A percentile compares a stretch with the other conserved stretches of the same genome.
These are phyloP conservation scores for Sclerotiophoma versabilis DNA, from an alignment of 2,329 filamentous ascomycete genomes.

Conservation along the genomic window DNA sequence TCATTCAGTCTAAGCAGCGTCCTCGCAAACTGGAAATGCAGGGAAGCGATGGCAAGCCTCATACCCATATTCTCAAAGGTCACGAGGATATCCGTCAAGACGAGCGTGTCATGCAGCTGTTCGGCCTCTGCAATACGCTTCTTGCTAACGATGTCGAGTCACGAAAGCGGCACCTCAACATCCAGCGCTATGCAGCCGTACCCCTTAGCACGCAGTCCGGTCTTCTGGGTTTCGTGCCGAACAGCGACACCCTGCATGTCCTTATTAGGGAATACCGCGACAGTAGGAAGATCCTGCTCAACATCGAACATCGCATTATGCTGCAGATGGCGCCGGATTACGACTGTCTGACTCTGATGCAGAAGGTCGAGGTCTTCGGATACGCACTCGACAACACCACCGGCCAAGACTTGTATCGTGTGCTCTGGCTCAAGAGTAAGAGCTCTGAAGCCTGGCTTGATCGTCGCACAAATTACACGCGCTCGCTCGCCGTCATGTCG, in stretches of 20 bases:
- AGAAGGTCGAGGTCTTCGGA: conserved; percentile 99
- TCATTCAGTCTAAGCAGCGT: conserved; percentile 96
- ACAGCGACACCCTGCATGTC: conserved; percentile 96
- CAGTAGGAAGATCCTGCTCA: conserved; percentile 94
- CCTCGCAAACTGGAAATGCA: conserved; percentile 87
- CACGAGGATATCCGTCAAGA: conserved; percentile 99
- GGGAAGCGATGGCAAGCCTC: conserved; percentile 86
- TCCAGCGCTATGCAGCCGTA: conserved; percentile 95
- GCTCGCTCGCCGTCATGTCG: conserved; percentile 98
- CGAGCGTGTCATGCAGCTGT: conserved; percentile 99
- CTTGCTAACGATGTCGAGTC: conserved; percentile 93
- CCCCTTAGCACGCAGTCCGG: conserved; percentile 96
- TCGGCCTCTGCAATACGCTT: conserved; percentile 95
- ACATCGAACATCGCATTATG: conserved; percentile 99
- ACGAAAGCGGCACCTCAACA: conserved; percentile 95
- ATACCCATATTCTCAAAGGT: conserved; percentile 94
- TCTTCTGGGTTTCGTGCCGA: conserved; percentile 93
- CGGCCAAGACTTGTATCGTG: conserved; percentile 95
- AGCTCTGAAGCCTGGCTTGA: conserved; percentile 98
- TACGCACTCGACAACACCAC: conserved; percentile 99
- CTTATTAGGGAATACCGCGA: conserved; percentile 98
- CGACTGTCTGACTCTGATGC: conserved; percentile 98
- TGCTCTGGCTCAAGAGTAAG: conserved; percentile 98
- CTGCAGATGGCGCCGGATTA: conserved; percentile 99
- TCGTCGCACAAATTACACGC: conserved; percentile 96